A percentile compares a stretch with the other conserved stretches of the same genome.
These are phyloP conservation scores for Penicillium chermesinum DNA, from an alignment of 495 filamentous ascomycete genomes.

Conservation along the genomic window DNA sequence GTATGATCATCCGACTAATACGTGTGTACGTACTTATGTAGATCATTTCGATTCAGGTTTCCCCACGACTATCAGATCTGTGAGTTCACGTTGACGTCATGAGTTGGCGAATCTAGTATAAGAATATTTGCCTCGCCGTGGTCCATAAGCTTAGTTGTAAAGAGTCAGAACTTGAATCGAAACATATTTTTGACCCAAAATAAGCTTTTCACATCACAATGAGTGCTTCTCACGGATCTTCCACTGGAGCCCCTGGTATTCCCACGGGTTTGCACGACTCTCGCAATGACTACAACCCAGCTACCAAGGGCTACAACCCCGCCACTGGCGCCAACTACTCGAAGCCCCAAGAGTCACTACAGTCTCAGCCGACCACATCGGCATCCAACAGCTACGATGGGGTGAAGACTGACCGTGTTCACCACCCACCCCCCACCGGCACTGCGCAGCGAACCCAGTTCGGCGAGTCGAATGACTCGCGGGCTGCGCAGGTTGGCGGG, in stretches of 20 bases:
- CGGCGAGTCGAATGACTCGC: constrained; percentile 5
- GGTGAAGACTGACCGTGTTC: not conserved
- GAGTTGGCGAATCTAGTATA: not conserved
- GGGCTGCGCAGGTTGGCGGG: constrained; percentile 1
- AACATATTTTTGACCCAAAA: too few species aligned
- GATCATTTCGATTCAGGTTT: too few species aligned
- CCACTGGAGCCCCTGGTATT: constrained; percentile 26
- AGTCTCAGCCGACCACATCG: not conserved
- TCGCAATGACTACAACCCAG: constrained; percentile 20
- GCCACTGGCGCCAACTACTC: constrained; percentile 27
- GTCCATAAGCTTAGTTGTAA: too few species aligned
- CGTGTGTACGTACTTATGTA: too few species aligned
- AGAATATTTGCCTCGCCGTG: too few species aligned
- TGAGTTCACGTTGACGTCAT: constrained; percentile 23
- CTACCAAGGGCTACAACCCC: constrained; percentile 20
- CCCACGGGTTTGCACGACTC: constrained; percentile 15
- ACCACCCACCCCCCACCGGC: not conserved
- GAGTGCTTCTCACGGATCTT: constrained; percentile 18
- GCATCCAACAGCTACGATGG: not conserved
- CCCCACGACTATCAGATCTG: not conserved
- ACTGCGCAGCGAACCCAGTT: not conserved
- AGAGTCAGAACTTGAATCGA: too few species aligned
- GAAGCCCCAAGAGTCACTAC: not conserved
- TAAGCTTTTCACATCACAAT: too few species aligned
- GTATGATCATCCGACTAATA: too few species aligned